Base-by-base conservation (phyloP, 2,329 filamentous ascomycete genomes). In the Nothomitra cinnamomea region DNA sequence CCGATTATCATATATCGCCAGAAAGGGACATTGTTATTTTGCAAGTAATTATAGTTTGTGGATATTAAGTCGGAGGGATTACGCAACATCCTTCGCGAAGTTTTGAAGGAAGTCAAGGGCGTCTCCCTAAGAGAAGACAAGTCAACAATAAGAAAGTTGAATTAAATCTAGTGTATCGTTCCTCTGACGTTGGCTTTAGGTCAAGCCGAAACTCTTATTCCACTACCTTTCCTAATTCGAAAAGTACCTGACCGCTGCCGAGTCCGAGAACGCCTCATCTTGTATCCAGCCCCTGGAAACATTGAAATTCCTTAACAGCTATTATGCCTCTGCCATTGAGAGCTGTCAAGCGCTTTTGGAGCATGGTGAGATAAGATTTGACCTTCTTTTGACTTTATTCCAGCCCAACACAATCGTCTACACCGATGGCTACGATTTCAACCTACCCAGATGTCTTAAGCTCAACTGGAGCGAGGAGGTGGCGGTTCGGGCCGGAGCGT, bases 361-460 rank as follows among this genome's bases (percentile, higher is more conserved):
- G 15, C 35, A 38, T 38, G 35, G 35, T 15, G 35, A 38, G 35
- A 38, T 38, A 7, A 38, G 35, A 38, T 38, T 38, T 38, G 35
- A 38, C 35, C 35, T 38, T 7, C 35, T 38, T 38, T 38, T 7
- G 35, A 38, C 35, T 15, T 38, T 38, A 15, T 38, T 38, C 35
- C 35, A 7, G 35, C 35, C 35, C 7, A 38, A 38, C 35, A 87
- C 85, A 0, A 77, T 94, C 19, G 83, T 80, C 1, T 90, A 83
- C 64, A 71, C 36, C 13, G 40, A 42, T n/a, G 21, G 40, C 40
- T 42, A 42, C 40, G 40, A 42, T 13, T 42, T 42, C 40, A 42
- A 42, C 40, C 15, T 42, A 42, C 40, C 40, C 40, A 42, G 40
- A 42, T 42, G 40, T n/a, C 40, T 42, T 42, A 42, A 42, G 40